phyloP scores from a whole-genome alignment of 208 protist species.

The Paratrypanosoma confusum region DNA sequence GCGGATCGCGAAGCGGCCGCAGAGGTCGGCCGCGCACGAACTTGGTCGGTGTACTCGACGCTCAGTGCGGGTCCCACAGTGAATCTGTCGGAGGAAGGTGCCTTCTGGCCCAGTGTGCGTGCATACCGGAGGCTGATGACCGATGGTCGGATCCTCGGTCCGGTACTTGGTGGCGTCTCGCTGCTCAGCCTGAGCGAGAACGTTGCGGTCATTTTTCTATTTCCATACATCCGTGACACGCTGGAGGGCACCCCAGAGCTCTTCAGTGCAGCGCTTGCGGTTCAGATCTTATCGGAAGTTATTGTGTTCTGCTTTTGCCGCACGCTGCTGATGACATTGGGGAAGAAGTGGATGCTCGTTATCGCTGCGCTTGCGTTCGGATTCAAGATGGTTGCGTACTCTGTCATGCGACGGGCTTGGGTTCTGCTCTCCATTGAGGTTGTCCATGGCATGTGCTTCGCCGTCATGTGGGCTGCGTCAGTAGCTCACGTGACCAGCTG shows the following conservation, averaged over 20 bases:
- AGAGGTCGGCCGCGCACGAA: too few relatives aligned
- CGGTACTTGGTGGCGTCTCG: slow-evolving; percentile 2
- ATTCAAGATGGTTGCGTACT: background rate
- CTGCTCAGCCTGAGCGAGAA: slow-evolving; percentile 1
- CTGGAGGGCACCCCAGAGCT: slow-evolving; percentile 2
- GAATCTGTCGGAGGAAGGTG: too few relatives aligned
- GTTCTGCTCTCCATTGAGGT: slow-evolving; percentile 1
- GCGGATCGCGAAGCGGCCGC: too few relatives aligned
- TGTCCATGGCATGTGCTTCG: background rate
- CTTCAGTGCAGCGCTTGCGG: background rate
- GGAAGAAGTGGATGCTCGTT: background rate
- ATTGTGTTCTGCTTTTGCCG: background rate
- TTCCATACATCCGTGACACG: slow-evolving; percentile 1
- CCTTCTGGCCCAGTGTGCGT: too few relatives aligned
- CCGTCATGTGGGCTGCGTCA: background rate
- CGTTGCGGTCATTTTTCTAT: background rate
- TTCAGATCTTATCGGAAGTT: slow-evolving; percentile 2
- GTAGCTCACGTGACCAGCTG: slow-evolving; percentile 1
- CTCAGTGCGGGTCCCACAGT: too few relatives aligned
- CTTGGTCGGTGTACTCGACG: too few relatives aligned
- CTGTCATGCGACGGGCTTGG: background rate
- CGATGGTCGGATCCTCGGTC: background rate
- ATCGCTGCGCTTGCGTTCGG: background rate
- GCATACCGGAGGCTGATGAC: too few relatives aligned
- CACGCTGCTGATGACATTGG: background rate